Base-by-base conservation (phyloP, 1,284 basidiomycete species). In the Neolentinus lepideus region DNA sequence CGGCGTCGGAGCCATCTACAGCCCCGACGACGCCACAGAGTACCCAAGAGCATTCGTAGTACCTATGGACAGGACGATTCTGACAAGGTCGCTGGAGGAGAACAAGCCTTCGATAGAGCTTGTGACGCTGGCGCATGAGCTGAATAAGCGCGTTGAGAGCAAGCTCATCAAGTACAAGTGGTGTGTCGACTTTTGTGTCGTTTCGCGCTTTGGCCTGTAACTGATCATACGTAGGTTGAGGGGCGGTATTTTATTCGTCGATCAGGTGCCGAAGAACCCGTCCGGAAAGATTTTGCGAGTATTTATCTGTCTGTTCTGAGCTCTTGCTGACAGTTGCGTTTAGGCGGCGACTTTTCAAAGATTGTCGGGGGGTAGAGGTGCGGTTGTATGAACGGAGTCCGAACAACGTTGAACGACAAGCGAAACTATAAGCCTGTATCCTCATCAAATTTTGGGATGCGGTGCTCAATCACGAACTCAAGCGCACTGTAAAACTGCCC, bases 221-320 rank as follows among this genome's bases (percentile, higher is more conserved):
- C 21, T 16, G 14, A 16, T 26, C 25, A 11, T 3, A 25, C n/a
- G 16, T n/a, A 50, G 47, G 47, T 50, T 50, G 47, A 25, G n/a
- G 22, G 47, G 47, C 16, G 47, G 47, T 4, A 50, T 50, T 6
- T 11, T 50, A 16, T 50, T 50, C 47, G 22, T 50, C 8, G 47
- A 50, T 21, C 47, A 50, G 27, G 47, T 50, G 4, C 47, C 47
- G 21, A 50, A 50, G 47, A 50, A 50, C 27, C 47, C 47, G 22
- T 50, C 47, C 14, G 47, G 47, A 10, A 50, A 50, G 22, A 50
- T 50, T 26, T 22, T 50, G 47, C 25, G n/a, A 24, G 47, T 22
- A 12, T n/a, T 26, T 4, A 9, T 24, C 24, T 29, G n/a, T n/a
- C 27, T 25, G 16, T 46, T 25, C 24, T 25, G 19, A 19, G 24